Evolutionary conservation across 306 rosid species (phyloP), one percentile per base, ranked within the genome.

Genomic region (Rosa rugosa): DNA sequence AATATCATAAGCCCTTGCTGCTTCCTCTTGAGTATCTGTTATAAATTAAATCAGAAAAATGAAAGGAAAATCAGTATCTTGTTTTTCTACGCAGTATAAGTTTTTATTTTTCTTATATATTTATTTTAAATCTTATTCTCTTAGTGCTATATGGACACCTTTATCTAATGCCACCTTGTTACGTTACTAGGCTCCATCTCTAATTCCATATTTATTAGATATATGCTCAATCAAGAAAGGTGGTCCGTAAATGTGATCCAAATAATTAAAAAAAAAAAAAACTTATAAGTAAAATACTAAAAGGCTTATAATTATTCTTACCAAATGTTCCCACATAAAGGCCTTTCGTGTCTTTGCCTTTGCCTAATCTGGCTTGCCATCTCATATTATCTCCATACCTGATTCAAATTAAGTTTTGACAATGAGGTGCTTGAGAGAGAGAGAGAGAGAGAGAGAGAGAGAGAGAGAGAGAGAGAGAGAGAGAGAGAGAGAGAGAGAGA

Each of bases 1-100:
- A 42, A 83, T 51, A 72, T 83, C 86, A 83, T 83, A 83, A n/a
- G 81, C 86, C 73, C 47, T 80, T 0, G 81, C 86, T 9, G 86
- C 86, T 45, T 83, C 81, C 75, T 59, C 81, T 63, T 79, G 75
- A 7, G 78, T 62, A 25, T 71, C 86, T 83, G 77, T 56, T 18
- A 41, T 40, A 40, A 40, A 6, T 40, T 5, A 40, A 40, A 40
- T 5, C 6, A 5, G 12, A 17, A 38, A 16, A 8, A 47, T 49
- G 6, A 20, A 25, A 53, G n/a, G 38, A n/a, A 56, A 22, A 73
- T 40, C 5, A n/a, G 25, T 6, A 11, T 22, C 31, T 57, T 1
- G 13, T 18, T 54, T 54, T 18, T 54, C 62, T 3, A 49, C 0
- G 20, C 54, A 49, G 18, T 49, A 49, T 4, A 13, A 49, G 20